phyloP scores from a whole-genome alignment of 106 monocot species.

The Vanilla planifolia region DNA sequence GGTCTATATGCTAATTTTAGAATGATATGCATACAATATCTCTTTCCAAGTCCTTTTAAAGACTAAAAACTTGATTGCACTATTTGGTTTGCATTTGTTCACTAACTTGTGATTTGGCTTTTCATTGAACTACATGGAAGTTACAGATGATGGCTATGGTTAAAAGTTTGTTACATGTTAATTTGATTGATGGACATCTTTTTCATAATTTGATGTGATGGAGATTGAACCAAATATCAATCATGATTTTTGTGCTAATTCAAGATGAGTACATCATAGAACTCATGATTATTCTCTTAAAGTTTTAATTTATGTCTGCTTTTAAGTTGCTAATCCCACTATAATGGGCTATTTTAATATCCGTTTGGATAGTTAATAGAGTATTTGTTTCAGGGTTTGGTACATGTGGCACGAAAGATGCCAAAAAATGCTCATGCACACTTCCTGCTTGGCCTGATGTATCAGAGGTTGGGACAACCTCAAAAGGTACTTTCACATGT shows the following conservation, averaged over 20 bases:
- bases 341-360: background rate
- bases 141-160: too few relatives aligned
- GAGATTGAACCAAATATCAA: too few relatives aligned
- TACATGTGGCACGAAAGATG: conserved; percentile 86
- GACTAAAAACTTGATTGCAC: too few relatives aligned
- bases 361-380: background rate
- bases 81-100: too few relatives aligned
- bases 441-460: conserved; percentile 88
- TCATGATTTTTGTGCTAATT: too few relatives aligned
- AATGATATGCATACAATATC: background rate
- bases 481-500: conserved; percentile 60
- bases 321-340: background rate
- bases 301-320: background rate
- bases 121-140: too few relatives aligned
- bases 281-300: too few relatives aligned
- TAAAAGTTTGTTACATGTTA: too few relatives aligned
- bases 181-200: too few relatives aligned
- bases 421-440: conserved; percentile 97
- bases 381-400: conserved; percentile 52
- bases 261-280: too few relatives aligned
- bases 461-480: conserved; percentile 90
- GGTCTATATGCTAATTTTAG: background rate
- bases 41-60: background rate
- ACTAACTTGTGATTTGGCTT: too few relatives aligned
- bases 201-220: too few relatives aligned